Conservation (phyloP, 148 eudicot genomes). For the Camellia japonica region DNA sequence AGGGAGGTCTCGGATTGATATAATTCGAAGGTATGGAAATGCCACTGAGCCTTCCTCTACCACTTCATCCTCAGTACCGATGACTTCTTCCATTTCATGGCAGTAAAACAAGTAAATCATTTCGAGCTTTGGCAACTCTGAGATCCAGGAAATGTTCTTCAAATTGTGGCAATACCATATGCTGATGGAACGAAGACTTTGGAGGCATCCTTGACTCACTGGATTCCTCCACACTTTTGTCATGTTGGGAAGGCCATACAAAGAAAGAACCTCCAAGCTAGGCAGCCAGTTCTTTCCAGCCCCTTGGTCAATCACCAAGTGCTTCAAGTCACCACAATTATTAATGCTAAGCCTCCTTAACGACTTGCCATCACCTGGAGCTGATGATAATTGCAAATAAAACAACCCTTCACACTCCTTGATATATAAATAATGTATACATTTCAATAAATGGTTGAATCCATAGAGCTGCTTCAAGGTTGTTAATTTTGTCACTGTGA, state of each 20-base stretch:
- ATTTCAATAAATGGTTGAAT: slow-evolving; percentile 5
- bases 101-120: slow-evolving; percentile 30
- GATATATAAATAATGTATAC: slow-evolving; percentile 28
- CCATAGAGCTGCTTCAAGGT: slow-evolving; percentile 15
- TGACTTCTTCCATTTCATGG: slow-evolving; percentile 25
- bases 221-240: slow-evolving; percentile 18
- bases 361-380: slow-evolving; percentile 18
- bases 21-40: slow-evolving; percentile 15
- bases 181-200: slow-evolving; percentile 17
- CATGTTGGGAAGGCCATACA: slow-evolving; percentile 25
- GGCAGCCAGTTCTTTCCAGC: slow-evolving; percentile 23
- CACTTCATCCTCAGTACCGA: slow-evolving; percentile 13
- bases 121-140: slow-evolving; percentile 21
- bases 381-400: slow-evolving; percentile 18
- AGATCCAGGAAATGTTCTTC: slow-evolving; percentile 25
- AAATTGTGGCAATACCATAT: slow-evolving; percentile 29
- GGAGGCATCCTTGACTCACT: slow-evolving; percentile 13
- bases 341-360: slow-evolving; percentile 30
- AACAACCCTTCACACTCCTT: slow-evolving; percentile 19
- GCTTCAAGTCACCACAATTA: slow-evolving; percentile 19
- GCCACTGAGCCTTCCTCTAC: slow-evolving; percentile 13
- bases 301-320: slow-evolving; percentile 12
- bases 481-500: slow-evolving; percentile 15
- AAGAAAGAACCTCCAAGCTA: slow-evolving; percentile 20
- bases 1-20: slow-evolving; percentile 23